These are phyloP conservation scores for Zalaria sp. DNA, from an alignment of 2,329 filamentous ascomycete species.

Conservation along the genomic window DNA sequence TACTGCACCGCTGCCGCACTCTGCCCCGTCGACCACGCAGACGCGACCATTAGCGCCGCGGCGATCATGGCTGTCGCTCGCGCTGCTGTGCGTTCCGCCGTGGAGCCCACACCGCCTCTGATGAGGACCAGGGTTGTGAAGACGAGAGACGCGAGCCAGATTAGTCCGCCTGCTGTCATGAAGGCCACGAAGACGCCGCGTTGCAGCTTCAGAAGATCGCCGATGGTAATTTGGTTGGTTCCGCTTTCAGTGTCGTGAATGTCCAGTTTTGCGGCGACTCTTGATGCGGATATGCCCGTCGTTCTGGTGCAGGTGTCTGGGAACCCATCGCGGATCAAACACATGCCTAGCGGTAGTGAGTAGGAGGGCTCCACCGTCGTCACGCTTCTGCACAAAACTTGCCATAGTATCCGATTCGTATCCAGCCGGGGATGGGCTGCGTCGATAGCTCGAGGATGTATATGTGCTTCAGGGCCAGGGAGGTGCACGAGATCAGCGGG, in stretches of 20 bases:
- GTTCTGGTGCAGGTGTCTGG: slow-evolving; percentile 1
- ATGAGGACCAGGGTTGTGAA: slow-evolving; percentile 6
- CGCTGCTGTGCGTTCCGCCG: slow-evolving; percentile 1
- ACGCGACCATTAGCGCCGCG: slow-evolving; percentile 7
- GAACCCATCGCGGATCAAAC: slow-evolving; percentile 1
- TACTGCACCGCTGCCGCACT: slow-evolving; percentile 5
- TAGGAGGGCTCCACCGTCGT: too few species aligned
- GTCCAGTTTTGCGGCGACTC: slow-evolving; percentile 2
- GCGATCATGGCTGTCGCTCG: slow-evolving; percentile 1
- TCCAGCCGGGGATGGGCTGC: background rate
- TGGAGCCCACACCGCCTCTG: slow-evolving; percentile 2
- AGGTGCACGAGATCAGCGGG: slow-evolving; percentile 5
- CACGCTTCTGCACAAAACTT: too few species aligned
- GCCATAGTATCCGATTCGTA: slow-evolving; percentile 7
- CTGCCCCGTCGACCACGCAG: slow-evolving; percentile 6
- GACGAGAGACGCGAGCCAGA: slow-evolving; percentile 5
- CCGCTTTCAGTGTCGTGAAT: slow-evolving; percentile 1
- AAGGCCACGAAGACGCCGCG: slow-evolving; percentile 7
- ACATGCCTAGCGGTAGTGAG: background rate
- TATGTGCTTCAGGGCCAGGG: slow-evolving; percentile 1
- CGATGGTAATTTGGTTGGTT: background rate
- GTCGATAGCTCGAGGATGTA: slow-evolving; percentile 4
- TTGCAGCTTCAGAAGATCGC: slow-evolving; percentile 3
- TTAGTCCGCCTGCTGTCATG: slow-evolving; percentile 7
- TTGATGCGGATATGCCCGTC: slow-evolving; percentile 2